Conservation (phyloP, 164 flowering plant genomes). For the Stephania japonica region DNA sequence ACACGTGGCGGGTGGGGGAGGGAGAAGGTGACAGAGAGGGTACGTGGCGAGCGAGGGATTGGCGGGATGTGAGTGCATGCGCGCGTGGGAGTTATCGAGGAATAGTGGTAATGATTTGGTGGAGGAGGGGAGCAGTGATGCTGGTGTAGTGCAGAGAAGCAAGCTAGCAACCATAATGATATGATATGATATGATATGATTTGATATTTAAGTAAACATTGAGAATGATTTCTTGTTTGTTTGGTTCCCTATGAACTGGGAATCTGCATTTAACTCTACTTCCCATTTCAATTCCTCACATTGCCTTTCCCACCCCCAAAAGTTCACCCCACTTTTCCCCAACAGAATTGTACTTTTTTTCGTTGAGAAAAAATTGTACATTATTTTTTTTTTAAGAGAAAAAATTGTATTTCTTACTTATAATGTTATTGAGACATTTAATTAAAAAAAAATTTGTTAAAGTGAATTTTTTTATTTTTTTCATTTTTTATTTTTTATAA, state of each 20-base stretch:
- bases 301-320: background rate
- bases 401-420: no score
- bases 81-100: constrained; percentile 27
- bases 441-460: no score
- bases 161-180: constrained; percentile 14
- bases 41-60: background rate
- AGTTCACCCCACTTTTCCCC: background rate
- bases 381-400: no score
- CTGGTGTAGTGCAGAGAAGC: constrained; percentile 21
- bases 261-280: background rate
- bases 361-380: no score
- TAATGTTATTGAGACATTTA: no score
- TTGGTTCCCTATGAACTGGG: background rate
- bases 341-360: no score
- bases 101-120: constrained; percentile 1
- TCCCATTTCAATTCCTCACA: background rate
- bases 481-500: no score
- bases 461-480: no score
- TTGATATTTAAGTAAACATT: background rate
- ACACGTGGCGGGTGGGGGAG: background rate
- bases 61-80: constrained; percentile 24
- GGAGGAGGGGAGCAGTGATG: constrained; percentile 11
- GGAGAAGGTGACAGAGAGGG: background rate
- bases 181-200: no score
- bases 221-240: constrained; percentile 1